Conservation (phyloP, 2,329 filamentous ascomycete genomes). For the Clarireedia sp. region DNA sequence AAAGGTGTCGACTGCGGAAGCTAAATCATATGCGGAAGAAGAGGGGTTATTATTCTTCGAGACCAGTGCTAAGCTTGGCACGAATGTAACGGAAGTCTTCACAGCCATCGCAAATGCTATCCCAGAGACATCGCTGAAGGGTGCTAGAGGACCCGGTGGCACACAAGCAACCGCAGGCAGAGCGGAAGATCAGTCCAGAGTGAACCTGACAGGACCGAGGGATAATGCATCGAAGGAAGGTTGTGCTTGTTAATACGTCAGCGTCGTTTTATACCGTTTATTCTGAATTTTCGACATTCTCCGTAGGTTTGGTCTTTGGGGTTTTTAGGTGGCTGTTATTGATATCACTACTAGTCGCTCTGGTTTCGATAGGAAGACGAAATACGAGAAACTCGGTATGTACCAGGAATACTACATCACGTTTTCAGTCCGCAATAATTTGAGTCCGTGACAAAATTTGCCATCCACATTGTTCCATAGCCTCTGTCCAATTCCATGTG, state of each 20-base stretch:
- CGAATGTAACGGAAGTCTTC: slow-evolving; percentile 92
- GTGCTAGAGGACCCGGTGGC: slow-evolving; percentile 62
- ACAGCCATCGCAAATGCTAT: slow-evolving; percentile 98
- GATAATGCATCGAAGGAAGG: slow-evolving; percentile 77
- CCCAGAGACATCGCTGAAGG: slow-evolving; percentile 93
- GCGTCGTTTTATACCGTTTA: slow-evolving; percentile 11
- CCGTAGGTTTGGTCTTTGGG: slow-evolving; percentile 14
- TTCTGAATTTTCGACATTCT: slow-evolving; percentile 12
- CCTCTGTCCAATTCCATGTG: neutral
- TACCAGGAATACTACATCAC: neutral
- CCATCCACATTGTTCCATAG: neutral
- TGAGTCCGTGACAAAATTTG: neutral
- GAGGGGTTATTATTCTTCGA: slow-evolving; percentile 94
- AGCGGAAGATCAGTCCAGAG: slow-evolving; percentile 61
- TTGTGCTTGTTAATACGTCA: slow-evolving; percentile 65
- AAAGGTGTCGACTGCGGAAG: slow-evolving; percentile 86
- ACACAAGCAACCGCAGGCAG: slow-evolving; percentile 47
- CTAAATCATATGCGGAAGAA: slow-evolving; percentile 88
- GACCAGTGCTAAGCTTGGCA: slow-evolving; percentile 92
- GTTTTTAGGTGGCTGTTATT: slow-evolving; percentile 18
- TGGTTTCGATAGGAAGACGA: slow-evolving; percentile 20
- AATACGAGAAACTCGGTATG: slow-evolving; percentile 1
- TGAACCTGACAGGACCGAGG: slow-evolving; percentile 70
- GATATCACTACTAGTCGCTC: slow-evolving; percentile 12
- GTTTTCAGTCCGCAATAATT: neutral